Conservation (phyloP, 805 yeast species). For the Nakazawaea anatomiae region DNA sequence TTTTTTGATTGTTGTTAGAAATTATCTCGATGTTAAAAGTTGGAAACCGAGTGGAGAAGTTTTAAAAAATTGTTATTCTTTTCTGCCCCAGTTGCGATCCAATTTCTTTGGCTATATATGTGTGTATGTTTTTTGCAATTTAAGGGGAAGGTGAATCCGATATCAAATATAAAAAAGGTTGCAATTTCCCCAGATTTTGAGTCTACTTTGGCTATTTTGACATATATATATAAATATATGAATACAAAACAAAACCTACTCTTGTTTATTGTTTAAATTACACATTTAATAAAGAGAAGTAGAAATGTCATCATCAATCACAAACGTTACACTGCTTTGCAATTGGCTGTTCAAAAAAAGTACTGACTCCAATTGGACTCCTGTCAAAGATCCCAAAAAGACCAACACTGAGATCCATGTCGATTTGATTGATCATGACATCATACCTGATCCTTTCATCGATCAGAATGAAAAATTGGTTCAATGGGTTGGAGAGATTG, state of each 20-base stretch:
- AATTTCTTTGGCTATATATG: too few species aligned
- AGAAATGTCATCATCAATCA: too few species aligned
- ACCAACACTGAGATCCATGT: constrained; percentile 30
- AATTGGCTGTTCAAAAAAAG: constrained; percentile 5
- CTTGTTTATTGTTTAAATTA: too few species aligned
- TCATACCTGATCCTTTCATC: constrained; percentile 40
- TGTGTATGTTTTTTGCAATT: too few species aligned
- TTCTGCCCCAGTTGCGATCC: too few species aligned
- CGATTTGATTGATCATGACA: constrained; percentile 31
- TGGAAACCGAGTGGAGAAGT: too few species aligned
- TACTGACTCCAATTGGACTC: constrained; percentile 1
- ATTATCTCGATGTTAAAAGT: too few species aligned
- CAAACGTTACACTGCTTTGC: not conserved
- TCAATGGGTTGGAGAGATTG: constrained; percentile 46
- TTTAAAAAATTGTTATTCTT: too few species aligned
- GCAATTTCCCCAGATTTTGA: not conserved
- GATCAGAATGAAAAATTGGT: constrained; percentile 36
- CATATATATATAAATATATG: too few species aligned
- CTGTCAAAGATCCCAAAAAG: not conserved
- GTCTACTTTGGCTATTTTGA: not conserved
- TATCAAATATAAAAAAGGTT: too few species aligned
- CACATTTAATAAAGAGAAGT: too few species aligned
- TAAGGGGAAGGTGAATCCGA: not conserved
- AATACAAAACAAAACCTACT: not conserved
- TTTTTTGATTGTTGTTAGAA: too few species aligned